Base-by-base conservation (phyloP, 2,329 filamentous ascomycete species). In the Kalmusia sp. region DNA sequence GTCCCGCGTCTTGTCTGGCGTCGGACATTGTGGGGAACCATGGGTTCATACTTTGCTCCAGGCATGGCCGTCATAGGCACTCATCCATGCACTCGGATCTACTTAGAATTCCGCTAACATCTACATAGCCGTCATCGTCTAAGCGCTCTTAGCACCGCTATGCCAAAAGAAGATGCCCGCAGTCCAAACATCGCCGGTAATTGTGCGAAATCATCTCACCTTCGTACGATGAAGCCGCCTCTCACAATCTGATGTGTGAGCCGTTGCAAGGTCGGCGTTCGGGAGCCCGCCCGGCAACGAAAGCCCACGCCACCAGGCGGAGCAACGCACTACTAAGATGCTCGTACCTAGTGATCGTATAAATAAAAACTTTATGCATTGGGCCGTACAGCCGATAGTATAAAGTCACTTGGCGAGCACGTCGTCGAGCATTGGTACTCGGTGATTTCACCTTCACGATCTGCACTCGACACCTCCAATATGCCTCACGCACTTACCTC, bases 401-500 rank as follows among this genome's bases (percentile, higher is more conserved):
- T 49, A 49, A 44, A 52, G 31, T 17, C 41, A 33, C 11, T 30
- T 19, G 7, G 34, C 19, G 62, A 61, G 57, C 64, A 2, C 75
- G 72, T 60, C 17, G 43, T 6, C 19, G 21, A 34, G 28, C 19
- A 7, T 60, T 63, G 17, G 65, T 63, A 75, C 75, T 45, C 73
- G 24, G 14, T 15, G 21, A 27, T 19, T 44, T 55, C 39, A 57
- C 57, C 22, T 49, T 52, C 40, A 49, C 49, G 35, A 25, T 19
- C 15, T 5, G 21, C 19, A 17, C 39, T 52, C 49, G 51, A 24
- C 21, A 39, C 17, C 28, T 34, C 40, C 49, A 66, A 39, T 45
- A 74, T 73, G 70, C 68, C 70, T 64, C 70, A 73, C 59, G 69
- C 78, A 69, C 72, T 77, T 38, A 79, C 79, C 45, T 73, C 77